Percentiles rank a stretch among this genome's conserved stretches.
Conservation (phyloP, 2,329 filamentous ascomycete species). For the Fulvia fulva region DNA sequence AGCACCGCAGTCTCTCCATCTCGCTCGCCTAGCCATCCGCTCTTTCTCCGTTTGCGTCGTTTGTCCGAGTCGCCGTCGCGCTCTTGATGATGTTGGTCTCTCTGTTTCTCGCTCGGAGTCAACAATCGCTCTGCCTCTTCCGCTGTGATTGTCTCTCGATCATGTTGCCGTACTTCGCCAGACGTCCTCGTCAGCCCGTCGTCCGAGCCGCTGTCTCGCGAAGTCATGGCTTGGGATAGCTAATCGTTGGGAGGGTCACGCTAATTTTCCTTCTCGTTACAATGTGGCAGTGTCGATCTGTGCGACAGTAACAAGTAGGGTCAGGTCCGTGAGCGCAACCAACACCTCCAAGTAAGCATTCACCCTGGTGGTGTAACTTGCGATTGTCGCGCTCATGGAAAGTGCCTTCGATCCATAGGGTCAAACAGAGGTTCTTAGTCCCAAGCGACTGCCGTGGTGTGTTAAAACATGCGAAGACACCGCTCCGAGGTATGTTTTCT, state of each 20-base stretch:
- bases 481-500: not conserved
- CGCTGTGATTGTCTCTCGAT: slow-evolving; percentile 41
- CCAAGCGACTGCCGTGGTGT: not conserved
- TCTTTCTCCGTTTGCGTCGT: slow-evolving; percentile 25
- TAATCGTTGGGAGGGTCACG: not conserved
- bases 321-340: too few relatives aligned
- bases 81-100: slow-evolving; percentile 8
- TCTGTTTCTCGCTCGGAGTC: slow-evolving; percentile 23
- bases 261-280: too few relatives aligned
- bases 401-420: not conserved
- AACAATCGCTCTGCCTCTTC: slow-evolving; percentile 45
- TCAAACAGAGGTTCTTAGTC: not conserved
- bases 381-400: too few relatives aligned
- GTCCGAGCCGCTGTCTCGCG: slow-evolving; percentile 5
- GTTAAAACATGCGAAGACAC: not conserved
- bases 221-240: not conserved
- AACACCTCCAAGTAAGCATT: not conserved
- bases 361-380: too few relatives aligned
- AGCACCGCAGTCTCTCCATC: slow-evolving; percentile 73
- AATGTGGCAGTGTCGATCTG: too few relatives aligned
- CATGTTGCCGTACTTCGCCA: slow-evolving; percentile 33
- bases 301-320: too few relatives aligned
- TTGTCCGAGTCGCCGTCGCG: slow-evolving; percentile 10
- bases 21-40: slow-evolving; percentile 46
- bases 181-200: slow-evolving; percentile 4